Evolutionary conservation across 306 rosid genomes (phyloP).

Genomic region (Arachis stenosperma): DNA sequence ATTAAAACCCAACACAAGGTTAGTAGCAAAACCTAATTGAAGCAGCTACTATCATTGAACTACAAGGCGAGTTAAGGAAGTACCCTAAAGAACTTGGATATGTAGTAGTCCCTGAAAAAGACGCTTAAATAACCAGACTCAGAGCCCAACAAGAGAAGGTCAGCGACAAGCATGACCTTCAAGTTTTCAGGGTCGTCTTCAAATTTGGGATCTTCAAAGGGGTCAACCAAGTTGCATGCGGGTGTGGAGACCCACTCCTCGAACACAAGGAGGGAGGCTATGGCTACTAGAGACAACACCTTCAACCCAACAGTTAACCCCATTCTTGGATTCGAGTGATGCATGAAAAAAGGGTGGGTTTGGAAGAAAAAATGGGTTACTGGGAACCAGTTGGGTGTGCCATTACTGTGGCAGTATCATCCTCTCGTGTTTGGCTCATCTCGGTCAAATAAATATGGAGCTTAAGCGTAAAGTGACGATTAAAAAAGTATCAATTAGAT

Average conservation of each 20-base stretch:
- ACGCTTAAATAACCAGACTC: constrained; percentile 44
- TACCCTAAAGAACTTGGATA: constrained; percentile 72
- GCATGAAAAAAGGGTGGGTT: not conserved
- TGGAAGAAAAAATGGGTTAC: too few relatives aligned
- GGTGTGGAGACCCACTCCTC: constrained; percentile 66
- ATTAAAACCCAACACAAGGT: too few relatives aligned
- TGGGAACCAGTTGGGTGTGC: not conserved
- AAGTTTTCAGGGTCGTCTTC: constrained; percentile 46
- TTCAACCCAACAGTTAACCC: constrained; percentile 46
- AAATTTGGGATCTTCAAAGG: not conserved
- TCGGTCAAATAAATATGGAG: not conserved
- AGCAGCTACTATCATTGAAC: too few relatives aligned
- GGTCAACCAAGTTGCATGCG: constrained; percentile 45
- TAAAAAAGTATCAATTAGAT: too few relatives aligned
- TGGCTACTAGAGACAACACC: constrained; percentile 38
- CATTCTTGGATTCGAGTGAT: not conserved
- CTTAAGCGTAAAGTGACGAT: too few relatives aligned
- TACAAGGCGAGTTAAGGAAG: not conserved
- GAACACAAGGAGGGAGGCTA: constrained; percentile 46
- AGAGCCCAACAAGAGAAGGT: constrained; percentile 64
- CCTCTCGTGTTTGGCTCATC: not conserved
- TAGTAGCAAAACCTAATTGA: too few relatives aligned
- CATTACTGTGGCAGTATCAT: not conserved
- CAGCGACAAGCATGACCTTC: constrained; percentile 68
- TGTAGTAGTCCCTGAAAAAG: constrained; percentile 55